Base-by-base conservation (phyloP, 257 asterid species). In the Solanum tarapatanum region DNA sequence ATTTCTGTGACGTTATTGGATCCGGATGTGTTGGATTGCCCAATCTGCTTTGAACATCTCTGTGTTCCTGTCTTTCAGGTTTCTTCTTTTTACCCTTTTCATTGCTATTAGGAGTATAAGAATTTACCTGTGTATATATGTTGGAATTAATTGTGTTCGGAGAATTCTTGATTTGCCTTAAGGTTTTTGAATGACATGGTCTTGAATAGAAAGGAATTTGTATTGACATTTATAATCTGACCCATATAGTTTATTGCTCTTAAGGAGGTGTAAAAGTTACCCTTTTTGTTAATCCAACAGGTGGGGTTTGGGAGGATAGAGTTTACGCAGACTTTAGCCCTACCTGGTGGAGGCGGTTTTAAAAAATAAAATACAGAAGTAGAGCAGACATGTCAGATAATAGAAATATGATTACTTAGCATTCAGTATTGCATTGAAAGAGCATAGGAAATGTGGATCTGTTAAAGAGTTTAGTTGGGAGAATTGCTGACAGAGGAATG, bases 11-110 rank as follows among this genome's bases (percentile, higher is more conserved):
- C 88, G 48, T 88, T 94, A 10, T 84, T 92, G 33, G 98, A 96
- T 87, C 91, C 95, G 68, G 97, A 92, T 87, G 94, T 95, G 79
- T 89, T 95, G 89, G 95, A 95, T 89, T 96, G 98, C 87, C 94
- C 98, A 19, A 90, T 92, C 86, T 96, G 98, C 86, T 83, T 86
- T 72, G 94, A 91, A 14, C 89, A 94, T 69, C 95, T 96, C n/a
- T 83, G 86, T 86, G 62, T 89, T 41, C 98, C 98, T 43, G 96
- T 94, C 24, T 96, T 91, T 92, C 98, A 96, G 98, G 98, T 94
- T 72, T 30, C 68, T 37, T 60, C 16, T 37, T 24, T 62, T 62
- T n/a, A n/a, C 70, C 28, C 28, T 58, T 3, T 39, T 41, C 32
- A 76, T 76, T 76, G 24, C 33, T 76, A 11, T 37, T 37, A 26